Conservation (phyloP, 257 asterid species). For the Thymus quinquecostatus region DNA sequence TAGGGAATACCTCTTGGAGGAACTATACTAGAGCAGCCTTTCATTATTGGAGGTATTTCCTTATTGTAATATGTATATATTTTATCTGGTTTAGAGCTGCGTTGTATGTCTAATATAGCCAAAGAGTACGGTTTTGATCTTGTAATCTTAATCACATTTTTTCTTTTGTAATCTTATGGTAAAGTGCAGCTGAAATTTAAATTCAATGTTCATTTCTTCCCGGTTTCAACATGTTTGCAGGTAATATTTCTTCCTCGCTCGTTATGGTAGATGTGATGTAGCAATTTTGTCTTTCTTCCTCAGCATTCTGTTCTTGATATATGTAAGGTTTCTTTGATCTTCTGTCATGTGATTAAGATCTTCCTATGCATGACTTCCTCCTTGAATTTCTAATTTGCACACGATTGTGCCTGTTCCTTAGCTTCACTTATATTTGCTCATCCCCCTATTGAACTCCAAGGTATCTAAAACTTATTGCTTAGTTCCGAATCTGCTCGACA, state of each 20-base stretch:
- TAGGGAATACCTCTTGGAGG: slow-evolving; percentile 97
- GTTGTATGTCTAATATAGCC: slow-evolving; percentile 5
- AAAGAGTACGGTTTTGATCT: not conserved
- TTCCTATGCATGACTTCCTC: not conserved
- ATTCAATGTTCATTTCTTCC: not conserved
- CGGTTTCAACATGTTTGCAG: slow-evolving; percentile 6
- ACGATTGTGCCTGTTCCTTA: not conserved
- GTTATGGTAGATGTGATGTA: slow-evolving; percentile 13
- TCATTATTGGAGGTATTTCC: slow-evolving; percentile 85
- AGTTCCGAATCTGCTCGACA: slow-evolving; percentile 5
- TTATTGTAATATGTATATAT: not conserved
- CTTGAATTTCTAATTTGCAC: not conserved
- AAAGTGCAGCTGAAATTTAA: not conserved
- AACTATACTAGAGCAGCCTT: slow-evolving; percentile 85
- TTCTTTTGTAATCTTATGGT: not conserved
- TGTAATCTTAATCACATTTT: slow-evolving; percentile 7
- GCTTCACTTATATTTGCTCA: not conserved
- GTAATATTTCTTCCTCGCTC: slow-evolving; percentile 7
- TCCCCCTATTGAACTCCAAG: not conserved
- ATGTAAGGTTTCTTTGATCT: slow-evolving; percentile 84
- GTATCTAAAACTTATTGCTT: slow-evolving; percentile 7
- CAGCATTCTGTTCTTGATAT: slow-evolving; percentile 83
- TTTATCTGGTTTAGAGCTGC: slow-evolving; percentile 2
- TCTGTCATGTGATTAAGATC: slow-evolving; percentile 4
- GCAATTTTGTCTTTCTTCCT: slow-evolving; percentile 23